phyloP scores from a whole-genome alignment of 192 early-diverging fungal species.

The Backusella parvicylindrica region DNA sequence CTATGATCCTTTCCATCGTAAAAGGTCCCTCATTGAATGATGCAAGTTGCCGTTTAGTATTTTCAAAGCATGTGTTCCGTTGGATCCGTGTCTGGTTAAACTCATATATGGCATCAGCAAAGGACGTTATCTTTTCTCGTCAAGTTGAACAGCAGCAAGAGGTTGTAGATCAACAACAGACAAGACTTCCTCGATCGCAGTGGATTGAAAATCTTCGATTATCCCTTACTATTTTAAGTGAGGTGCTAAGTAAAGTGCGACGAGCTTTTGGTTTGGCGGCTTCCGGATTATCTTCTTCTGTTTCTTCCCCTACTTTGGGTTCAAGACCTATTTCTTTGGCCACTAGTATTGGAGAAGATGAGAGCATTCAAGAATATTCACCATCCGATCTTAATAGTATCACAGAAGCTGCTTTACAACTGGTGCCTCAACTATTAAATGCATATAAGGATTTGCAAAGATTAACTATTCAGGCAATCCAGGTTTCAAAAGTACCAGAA shows the following conservation, averaged over 20 bases:
- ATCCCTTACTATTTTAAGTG: conserved; percentile 34
- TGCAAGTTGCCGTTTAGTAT: conserved; percentile 4
- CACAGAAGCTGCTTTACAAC: conserved; percentile 11
- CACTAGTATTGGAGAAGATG: conserved; percentile 12
- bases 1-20: conserved; percentile 27
- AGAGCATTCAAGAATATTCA: conserved; percentile 16
- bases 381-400: conserved; percentile 8
- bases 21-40: conserved; percentile 30
- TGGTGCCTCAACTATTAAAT: conserved; percentile 29
- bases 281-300: conserved; percentile 15
- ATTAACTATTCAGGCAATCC: conserved; percentile 12
- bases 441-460: conserved; percentile 31
- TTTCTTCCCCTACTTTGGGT: conserved; percentile 16
- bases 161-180: conserved; percentile 11
- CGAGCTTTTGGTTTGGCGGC: conserved; percentile 18
- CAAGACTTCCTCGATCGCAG: conserved; percentile 25
- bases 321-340: conserved; percentile 17
- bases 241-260: conserved; percentile 36
- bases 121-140: conserved; percentile 32
- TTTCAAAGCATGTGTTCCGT: conserved; percentile 16
- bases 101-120: conserved; percentile 35
- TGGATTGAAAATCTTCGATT: conserved; percentile 43
- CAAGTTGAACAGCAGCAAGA: conserved; percentile 10
- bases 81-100: conserved; percentile 32
- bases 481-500: conserved; percentile 7